Conservation (phyloP, 2,329 filamentous ascomycete genomes). For the Neopestalotiopsis rosae region DNA sequence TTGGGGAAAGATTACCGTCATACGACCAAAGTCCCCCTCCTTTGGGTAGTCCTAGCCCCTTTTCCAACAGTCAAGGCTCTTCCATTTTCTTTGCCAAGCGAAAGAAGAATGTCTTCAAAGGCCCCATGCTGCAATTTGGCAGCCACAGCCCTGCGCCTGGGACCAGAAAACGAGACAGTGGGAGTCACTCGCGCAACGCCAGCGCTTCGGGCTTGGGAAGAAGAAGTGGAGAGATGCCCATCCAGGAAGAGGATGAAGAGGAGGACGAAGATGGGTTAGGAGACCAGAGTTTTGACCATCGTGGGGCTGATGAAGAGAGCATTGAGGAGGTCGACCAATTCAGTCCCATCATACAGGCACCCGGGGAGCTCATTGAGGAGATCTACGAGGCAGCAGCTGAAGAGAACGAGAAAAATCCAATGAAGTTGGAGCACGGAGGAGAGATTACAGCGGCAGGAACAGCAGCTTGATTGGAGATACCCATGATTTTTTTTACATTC, state of each 20-base stretch:
- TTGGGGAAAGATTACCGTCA: conserved; percentile 63
- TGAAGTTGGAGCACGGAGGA: not conserved
- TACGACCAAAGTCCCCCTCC: conserved; percentile 37
- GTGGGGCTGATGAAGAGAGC: conserved; percentile 30
- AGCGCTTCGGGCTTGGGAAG: conserved; percentile 70
- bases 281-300: not conserved
- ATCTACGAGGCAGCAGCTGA: conserved; percentile 36
- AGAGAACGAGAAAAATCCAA: not conserved
- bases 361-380: conserved; percentile 39
- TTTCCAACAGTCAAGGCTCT: conserved; percentile 46
- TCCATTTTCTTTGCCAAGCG: conserved; percentile 78
- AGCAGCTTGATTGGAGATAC: conserved; percentile 12
- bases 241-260: conserved; percentile 69
- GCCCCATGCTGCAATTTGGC: conserved; percentile 69
- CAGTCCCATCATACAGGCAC: conserved; percentile 34
- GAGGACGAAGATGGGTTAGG: conserved; percentile 29
- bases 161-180: conserved; percentile 35
- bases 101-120: conserved; percentile 83
- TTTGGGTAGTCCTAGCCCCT: conserved; percentile 60
- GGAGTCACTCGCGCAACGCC: conserved; percentile 56
- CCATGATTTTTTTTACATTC: not conserved
- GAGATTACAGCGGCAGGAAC: not conserved
- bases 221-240: conserved; percentile 76
- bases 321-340: conserved; percentile 41
- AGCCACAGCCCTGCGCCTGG: conserved; percentile 36